Evolutionary conservation across 2,329 filamentous ascomycete species (phyloP).

Genomic region (Penicillium psychrosexuale): DNA sequence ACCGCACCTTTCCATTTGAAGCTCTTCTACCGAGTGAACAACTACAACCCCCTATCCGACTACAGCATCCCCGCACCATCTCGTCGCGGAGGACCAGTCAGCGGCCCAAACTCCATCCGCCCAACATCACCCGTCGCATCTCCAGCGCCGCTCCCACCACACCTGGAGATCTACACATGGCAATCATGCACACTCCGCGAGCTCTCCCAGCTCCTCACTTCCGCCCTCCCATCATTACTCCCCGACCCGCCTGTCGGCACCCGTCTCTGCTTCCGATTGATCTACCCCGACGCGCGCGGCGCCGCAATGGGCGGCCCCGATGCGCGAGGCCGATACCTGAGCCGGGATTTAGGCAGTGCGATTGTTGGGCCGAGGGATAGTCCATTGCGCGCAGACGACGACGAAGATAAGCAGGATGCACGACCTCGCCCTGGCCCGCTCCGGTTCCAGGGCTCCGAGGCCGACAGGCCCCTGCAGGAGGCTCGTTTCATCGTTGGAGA

Average conservation of each 20-base stretch:
- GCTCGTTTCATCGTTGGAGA: slow-evolving; percentile 84
- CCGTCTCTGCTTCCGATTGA: slow-evolving; percentile 79
- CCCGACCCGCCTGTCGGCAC: slow-evolving; percentile 75
- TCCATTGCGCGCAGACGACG: slow-evolving; percentile 27
- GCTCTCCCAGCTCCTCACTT: slow-evolving; percentile 72
- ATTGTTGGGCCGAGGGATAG: slow-evolving; percentile 58
- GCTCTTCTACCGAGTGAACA: slow-evolving; percentile 74
- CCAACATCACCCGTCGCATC: slow-evolving; percentile 52
- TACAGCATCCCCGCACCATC: slow-evolving; percentile 35
- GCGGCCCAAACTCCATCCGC: slow-evolving; percentile 43
- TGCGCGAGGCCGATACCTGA: slow-evolving; percentile 62
- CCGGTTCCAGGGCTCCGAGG: slow-evolving; percentile 55
- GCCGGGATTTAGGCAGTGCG: slow-evolving; percentile 78
- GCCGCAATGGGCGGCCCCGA: slow-evolving; percentile 38
- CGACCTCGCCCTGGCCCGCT: slow-evolving; percentile 31
- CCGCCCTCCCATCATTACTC: slow-evolving; percentile 65
- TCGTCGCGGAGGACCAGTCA: slow-evolving; percentile 23
- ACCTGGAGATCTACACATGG: slow-evolving; percentile 84
- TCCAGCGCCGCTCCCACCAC: slow-evolving; percentile 56
- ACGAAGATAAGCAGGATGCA: slow-evolving; percentile 40
- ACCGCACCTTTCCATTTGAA: slow-evolving; percentile 80
- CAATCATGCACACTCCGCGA: slow-evolving; percentile 75
- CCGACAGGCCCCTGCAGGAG: slow-evolving; percentile 71
- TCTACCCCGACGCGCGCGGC: slow-evolving; percentile 70
- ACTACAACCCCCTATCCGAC: slow-evolving; percentile 60